phyloP scores from a whole-genome alignment of 176 grass and related monocot genomes.

The Oryza officinalis region DNA sequence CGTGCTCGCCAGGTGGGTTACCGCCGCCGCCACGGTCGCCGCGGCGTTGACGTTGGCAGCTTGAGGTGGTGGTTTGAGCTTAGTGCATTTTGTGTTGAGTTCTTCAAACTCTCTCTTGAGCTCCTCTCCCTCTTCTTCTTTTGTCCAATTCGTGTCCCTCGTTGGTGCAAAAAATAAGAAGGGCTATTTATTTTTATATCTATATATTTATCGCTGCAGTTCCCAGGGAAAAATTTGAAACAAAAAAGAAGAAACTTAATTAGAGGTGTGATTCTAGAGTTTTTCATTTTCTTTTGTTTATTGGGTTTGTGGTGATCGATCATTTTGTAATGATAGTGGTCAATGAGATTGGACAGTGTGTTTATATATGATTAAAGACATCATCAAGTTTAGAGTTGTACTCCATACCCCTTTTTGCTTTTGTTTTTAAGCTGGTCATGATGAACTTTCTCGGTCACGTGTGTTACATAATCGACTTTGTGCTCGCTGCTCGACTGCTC shows the following conservation, averaged over 20 bases:
- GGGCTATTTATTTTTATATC: conserved; percentile 29
- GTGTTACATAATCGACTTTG: not conserved
- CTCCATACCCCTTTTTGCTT: not conserved
- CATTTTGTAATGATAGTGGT: conserved; percentile 55
- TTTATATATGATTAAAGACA: conserved; percentile 32
- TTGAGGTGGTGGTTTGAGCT: conserved; percentile 25
- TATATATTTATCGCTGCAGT: conserved; percentile 26
- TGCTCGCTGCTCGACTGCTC: no score
- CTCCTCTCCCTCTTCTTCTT: not conserved
- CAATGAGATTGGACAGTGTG: conserved; percentile 28
- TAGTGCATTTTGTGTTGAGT: conserved; percentile 10
- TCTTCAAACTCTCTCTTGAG: not conserved
- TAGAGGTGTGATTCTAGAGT: conserved; percentile 13
- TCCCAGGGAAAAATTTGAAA: not conserved
- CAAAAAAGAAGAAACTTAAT: not conserved
- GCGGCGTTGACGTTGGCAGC: conserved; percentile 29
- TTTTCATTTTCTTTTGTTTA: conserved; percentile 28
- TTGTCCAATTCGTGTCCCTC: conserved; percentile 42
- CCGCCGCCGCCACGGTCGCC: not conserved
- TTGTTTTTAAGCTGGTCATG: conserved; percentile 28
- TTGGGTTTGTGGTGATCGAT: conserved; percentile 40
- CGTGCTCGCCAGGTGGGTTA: conserved; percentile 17
- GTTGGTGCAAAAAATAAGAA: conserved; percentile 50
- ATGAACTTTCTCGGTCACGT: not conserved
- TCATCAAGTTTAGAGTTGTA: conserved; percentile 15